Evolutionary conservation across 2,329 filamentous ascomycete species (phyloP).

Genomic region (Endoconidiophora polonica): DNA sequence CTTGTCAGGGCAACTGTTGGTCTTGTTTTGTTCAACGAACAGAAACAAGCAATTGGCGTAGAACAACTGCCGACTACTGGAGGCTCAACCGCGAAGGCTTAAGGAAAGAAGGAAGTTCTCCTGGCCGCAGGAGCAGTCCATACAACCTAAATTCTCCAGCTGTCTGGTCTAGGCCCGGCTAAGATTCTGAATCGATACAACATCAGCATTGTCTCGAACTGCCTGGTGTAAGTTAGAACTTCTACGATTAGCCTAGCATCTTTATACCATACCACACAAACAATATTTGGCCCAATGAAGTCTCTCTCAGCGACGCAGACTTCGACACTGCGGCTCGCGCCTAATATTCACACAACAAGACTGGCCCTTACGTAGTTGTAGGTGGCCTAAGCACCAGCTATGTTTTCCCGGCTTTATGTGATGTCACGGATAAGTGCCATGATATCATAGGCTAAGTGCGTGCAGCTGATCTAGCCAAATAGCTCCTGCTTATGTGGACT

Average conservation of each 20-base stretch:
- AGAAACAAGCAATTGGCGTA: constrained; percentile 38
- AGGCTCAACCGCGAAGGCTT: not conserved
- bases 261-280: constrained; percentile 16
- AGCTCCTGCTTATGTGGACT: constrained; percentile 21
- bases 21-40: constrained; percentile 34
- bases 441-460: constrained; percentile 17
- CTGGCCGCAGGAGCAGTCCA: constrained; percentile 25
- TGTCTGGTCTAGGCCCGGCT: constrained; percentile 31
- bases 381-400: constrained; percentile 18
- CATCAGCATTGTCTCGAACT: constrained; percentile 27
- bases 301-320: constrained; percentile 16
- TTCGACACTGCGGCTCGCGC: constrained; percentile 20
- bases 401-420: constrained; percentile 20
- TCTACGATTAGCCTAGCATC: constrained; percentile 25
- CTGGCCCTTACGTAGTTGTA: constrained; percentile 19
- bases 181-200: constrained; percentile 21
- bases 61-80: constrained; percentile 32
- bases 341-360: constrained; percentile 18
- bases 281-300: constrained; percentile 17
- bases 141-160: constrained; percentile 29
- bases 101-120: constrained; percentile 23
- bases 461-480: constrained; percentile 20
- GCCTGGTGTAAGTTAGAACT: constrained; percentile 32
- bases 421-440: constrained; percentile 19
- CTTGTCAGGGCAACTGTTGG: constrained; percentile 39